Evolutionary conservation across 805 yeast species (phyloP).

Genomic region (Cyberlindnera samutprakarnensis): DNA sequence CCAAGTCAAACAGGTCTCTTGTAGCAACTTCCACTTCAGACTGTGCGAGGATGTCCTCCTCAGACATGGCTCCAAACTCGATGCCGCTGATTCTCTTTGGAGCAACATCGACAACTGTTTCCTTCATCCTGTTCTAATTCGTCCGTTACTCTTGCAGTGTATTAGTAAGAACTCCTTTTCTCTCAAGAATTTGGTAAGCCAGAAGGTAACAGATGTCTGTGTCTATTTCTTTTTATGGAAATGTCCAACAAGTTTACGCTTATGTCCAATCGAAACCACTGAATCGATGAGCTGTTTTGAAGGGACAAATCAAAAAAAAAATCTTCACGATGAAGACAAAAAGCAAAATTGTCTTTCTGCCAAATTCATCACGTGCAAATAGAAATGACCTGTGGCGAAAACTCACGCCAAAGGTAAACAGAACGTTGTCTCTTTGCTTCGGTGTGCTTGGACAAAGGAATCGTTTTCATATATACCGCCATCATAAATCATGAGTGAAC

Average conservation of each 20-base stretch:
- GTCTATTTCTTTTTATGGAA: too few species aligned
- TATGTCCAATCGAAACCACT: background rate
- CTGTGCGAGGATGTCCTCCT: conserved; percentile 85
- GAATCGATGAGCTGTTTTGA: too few species aligned
- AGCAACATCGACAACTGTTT: conserved; percentile 55
- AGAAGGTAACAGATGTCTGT: conserved; percentile 16
- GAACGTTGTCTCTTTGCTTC: too few species aligned
- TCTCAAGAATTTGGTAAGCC: conserved; percentile 19
- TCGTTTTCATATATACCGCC: too few species aligned
- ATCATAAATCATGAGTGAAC: conserved; percentile 2
- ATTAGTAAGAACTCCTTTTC: too few species aligned
- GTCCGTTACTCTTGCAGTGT: too few species aligned
- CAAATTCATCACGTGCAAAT: background rate
- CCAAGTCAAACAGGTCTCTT: conserved; percentile 86
- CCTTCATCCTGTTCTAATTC: conserved; percentile 24
- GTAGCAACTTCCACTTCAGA: conserved; percentile 91
- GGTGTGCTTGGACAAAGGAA: too few species aligned
- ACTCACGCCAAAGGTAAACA: too few species aligned
- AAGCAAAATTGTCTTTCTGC: background rate
- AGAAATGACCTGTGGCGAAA: background rate
- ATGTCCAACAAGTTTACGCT: background rate
- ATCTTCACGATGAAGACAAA: too few species aligned
- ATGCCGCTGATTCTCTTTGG: conserved; percentile 89
- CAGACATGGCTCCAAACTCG: conserved; percentile 88
- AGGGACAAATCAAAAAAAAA: too few species aligned